Evolutionary conservation across 352 stramenopile species (phyloP), one percentile per base, ranked within the genome.

Genomic region (Phytophthora cactorum): DNA sequence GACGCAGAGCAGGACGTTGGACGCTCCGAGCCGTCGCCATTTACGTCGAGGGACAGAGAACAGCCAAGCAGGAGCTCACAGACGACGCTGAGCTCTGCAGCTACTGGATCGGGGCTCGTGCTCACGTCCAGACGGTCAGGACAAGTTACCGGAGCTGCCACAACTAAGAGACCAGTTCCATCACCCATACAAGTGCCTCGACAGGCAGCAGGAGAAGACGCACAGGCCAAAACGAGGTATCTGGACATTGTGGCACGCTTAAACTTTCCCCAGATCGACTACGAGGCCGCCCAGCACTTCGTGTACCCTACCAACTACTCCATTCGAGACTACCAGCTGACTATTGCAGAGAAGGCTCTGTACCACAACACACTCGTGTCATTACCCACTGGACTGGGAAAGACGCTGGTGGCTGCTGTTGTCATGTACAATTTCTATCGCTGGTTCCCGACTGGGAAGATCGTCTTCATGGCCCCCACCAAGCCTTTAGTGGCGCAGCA

Each of bases 351-450:
- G 62, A 92, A 95, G 32, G 90, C 95, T 1, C 73, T 99, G 39
- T 96, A 98, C 39, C 80, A 97, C 46, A 99, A 99, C 77, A 99
- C 98, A 36, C 85, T 99, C 14, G 97, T 99, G 38, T 97, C 90
- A n/a, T 77, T 99, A 3, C 98, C 98, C 0, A 99, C 98, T 4
- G 98, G 98, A 15, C 78, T 99, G 11, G 98, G 98, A n/a, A 99
- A 99, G 78, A 99, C 98, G 10, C 81, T 99, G 7, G 99, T 99
- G 73, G 98, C 98, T 34, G 96, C 97, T 5, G 97, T 99, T 3
- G 97, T 99, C 39, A 99, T 99, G 96, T 99, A 99, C 84, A 99
- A 99, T 86, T 99, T 97, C 69, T 98, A 99, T 74, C 86, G 97
- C 5, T 99, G 97, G 97, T 99, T 99, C 75, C 96, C 97, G 5